Evolutionary conservation across 1,284 basidiomycete species (phyloP), one percentile per base, ranked within the genome.

Genomic region (Leccinum pachyderme): DNA sequence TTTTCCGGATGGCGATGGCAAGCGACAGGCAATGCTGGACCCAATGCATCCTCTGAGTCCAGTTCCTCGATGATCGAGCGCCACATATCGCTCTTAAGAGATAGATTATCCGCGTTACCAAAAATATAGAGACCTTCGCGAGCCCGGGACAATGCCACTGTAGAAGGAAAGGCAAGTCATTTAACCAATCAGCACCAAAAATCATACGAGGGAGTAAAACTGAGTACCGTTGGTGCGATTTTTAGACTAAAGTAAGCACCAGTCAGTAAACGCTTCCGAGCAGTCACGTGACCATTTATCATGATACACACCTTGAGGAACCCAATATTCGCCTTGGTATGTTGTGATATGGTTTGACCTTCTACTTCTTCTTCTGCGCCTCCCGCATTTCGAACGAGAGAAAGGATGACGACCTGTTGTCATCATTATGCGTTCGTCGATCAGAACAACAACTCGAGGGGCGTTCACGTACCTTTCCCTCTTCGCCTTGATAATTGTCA

Each of bases 401-500:
- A 89, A 4, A 91, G 67, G 27, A 90, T 87, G 39, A 89, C 75
- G 53, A 90, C 79, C 75, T 82, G 24, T 13, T 13, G 4, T 5
- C 41, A 31, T 52, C n/a, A n/a, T 0, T 12, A 41, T 41, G 24
- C 43, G 22, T 59, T 25, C 58, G 54, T n/a, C 15, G 22, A 39
- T 13, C 8, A 43, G 4, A 8, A 15, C 3, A 29, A 6, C n/a
- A n/a, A 22, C n/a, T 53, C 25, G 53, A 9, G 18, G 5, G 4
- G 37, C 5, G 18, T 8, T 22, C 11, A 32, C 65, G 29, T 55
- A 77, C 75, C 63, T 78, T 79, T 1, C 79, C 84, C 71, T 87
- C 86, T 59, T 87, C 82, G 8, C 87, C 88, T 66, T 91, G 89
- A 62, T 82, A 91, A 57, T 86, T 89, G 60, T 91, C 88, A 1